Percentiles rank a stretch among this genome's conserved stretches.
Conservation (phyloP, 495 filamentous ascomycete species). For the Penicillium herquei region DNA sequence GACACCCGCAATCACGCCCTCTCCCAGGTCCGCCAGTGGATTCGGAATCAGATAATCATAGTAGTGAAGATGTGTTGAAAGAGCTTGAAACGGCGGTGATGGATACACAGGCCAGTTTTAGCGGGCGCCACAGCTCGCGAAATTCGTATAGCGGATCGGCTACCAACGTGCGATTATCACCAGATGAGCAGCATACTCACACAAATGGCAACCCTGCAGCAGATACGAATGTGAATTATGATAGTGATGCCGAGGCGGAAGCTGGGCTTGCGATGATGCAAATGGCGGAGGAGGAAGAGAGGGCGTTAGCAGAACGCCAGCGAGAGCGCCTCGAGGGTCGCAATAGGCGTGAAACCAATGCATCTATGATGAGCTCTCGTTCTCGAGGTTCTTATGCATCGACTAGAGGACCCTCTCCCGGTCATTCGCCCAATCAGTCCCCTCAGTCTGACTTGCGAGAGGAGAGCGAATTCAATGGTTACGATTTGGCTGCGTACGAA, state of each 20-base stretch:
- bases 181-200: constrained; percentile 46
- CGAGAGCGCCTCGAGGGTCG: constrained; percentile 39
- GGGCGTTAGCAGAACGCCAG: constrained; percentile 40
- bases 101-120: constrained; percentile 28
- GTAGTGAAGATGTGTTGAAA: constrained; percentile 45
- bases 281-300: constrained; percentile 81
- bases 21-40: constrained; percentile 58
- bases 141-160: constrained; percentile 19
- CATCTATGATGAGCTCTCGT: constrained; percentile 36
- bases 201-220: constrained; percentile 47
- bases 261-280: constrained; percentile 82
- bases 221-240: constrained; percentile 53
- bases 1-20: constrained; percentile 60
- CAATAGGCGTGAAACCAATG: constrained; percentile 52
- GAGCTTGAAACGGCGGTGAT: constrained; percentile 49
- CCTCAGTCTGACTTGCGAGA: constrained; percentile 12
- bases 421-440: neutral
- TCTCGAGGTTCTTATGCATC: constrained; percentile 28
- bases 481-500: constrained; percentile 72
- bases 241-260: constrained; percentile 88
- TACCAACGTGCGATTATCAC: constrained; percentile 27
- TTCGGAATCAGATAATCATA: constrained; percentile 29
- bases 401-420: constrained; percentile 10
- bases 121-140: constrained; percentile 26
- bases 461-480: constrained; percentile 68